phyloP scores from a whole-genome alignment of 164 flowering plant genomes.

The Vitis rotundifolia region DNA sequence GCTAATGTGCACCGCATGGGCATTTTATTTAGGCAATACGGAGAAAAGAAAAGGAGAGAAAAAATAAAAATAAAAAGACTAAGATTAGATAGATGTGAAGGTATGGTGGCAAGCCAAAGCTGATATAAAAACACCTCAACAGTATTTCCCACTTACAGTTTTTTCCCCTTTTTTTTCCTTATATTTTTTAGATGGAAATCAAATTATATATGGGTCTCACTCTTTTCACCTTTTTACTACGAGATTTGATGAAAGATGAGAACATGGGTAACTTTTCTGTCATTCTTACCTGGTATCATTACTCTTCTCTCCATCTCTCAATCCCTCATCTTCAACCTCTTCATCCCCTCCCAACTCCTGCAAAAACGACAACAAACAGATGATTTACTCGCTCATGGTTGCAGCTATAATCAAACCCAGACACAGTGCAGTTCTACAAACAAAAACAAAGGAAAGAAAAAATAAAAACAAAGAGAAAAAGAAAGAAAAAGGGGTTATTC shows the following conservation, averaged over 20 bases:
- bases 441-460: not conserved
- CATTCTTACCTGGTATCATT: conserved; percentile 39
- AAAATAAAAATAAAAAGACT: not conserved
- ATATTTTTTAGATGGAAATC: conserved; percentile 5
- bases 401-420: not conserved
- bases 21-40: conserved; percentile 16
- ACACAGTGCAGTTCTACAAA: conserved; percentile 16
- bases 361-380: conserved; percentile 7
- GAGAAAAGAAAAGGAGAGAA: conserved; percentile 5
- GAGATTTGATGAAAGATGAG: conserved; percentile 27
- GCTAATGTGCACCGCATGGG: conserved; percentile 48
- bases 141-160: conserved; percentile 20
- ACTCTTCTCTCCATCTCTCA: conserved; percentile 11
- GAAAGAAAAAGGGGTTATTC: not conserved
- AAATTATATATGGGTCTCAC: conserved; percentile 5
- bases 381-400: not conserved
- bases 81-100: conserved; percentile 35
- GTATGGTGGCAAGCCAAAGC: conserved; percentile 39
- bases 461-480: not conserved
- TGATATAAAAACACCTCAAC: conserved; percentile 24
- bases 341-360: conserved; percentile 21
- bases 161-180: not conserved
- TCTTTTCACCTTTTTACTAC: conserved; percentile 23
- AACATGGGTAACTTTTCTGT: conserved; percentile 11
- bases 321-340: conserved; percentile 8